These are phyloP conservation scores for Stylonectria norvegica DNA, from an alignment of 2,329 filamentous ascomycete species.

Conservation along the genomic window DNA sequence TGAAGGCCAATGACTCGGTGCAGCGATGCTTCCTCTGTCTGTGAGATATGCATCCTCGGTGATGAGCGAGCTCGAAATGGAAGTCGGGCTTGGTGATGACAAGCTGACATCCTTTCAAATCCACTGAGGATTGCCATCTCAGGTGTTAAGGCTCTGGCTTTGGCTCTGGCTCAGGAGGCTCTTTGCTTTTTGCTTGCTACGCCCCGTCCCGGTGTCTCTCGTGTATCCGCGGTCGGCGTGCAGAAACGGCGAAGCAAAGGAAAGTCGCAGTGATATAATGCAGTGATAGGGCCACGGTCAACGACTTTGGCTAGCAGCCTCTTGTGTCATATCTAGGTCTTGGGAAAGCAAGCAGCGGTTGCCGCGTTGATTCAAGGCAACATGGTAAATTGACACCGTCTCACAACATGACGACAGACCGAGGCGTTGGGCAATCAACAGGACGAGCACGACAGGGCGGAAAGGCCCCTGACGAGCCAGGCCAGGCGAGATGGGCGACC, in stretches of 20 bases:
- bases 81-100: constrained; percentile 13
- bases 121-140: no score
- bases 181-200: constrained; percentile 4
- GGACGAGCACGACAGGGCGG: constrained; percentile 11
- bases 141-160: no score
- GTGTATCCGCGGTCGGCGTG: background rate
- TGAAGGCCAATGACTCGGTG: no score
- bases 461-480: constrained; percentile 7
- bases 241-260: constrained; percentile 6
- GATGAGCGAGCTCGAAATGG: constrained; percentile 12
- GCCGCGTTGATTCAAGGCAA: constrained; percentile 15
- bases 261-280: background rate
- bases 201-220: background rate
- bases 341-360: constrained; percentile 6
- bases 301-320: constrained; percentile 6
- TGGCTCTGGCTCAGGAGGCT: constrained; percentile 5
- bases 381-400: constrained; percentile 20
- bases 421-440: background rate
- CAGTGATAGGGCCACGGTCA: constrained; percentile 1
- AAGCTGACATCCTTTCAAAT: constrained; percentile 15
- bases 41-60: constrained; percentile 5
- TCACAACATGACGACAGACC: constrained; percentile 15
- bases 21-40: no score
- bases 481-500: background rate
- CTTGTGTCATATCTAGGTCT: constrained; percentile 1